phyloP scores from a whole-genome alignment of 129 eudicot species.

The Glebionis coronaria region DNA sequence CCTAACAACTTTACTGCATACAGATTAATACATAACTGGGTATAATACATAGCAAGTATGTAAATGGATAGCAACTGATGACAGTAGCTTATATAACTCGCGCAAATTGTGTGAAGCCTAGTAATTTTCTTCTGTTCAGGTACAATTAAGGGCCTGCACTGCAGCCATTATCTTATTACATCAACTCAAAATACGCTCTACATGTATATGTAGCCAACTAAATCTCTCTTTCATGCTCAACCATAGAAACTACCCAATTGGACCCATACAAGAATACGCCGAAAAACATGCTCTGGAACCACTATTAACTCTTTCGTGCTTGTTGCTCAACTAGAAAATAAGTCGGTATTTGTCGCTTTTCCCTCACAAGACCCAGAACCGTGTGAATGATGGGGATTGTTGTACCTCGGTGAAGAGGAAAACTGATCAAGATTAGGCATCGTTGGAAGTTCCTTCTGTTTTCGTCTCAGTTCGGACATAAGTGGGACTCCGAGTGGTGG shows the following conservation, averaged over 20 bases:
- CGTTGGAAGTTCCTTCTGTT: constrained; percentile 41
- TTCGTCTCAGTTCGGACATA: constrained; percentile 66
- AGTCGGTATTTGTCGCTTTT: not conserved
- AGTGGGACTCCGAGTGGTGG: constrained; percentile 63
- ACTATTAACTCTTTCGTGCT: constrained; percentile 9
- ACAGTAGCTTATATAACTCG: too few relatives aligned
- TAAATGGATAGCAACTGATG: too few relatives aligned
- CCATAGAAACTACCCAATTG: constrained; percentile 12
- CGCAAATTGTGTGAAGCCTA: too few relatives aligned
- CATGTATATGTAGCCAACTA: constrained; percentile 12
- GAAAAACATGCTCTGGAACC: constrained; percentile 12
- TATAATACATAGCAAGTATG: too few relatives aligned
- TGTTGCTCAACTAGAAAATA: constrained; percentile 23
- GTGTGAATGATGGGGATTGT: constrained; percentile 1
- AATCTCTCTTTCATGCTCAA: constrained; percentile 8
- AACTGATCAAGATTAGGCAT: constrained; percentile 19
- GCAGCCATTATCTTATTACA: constrained; percentile 25
- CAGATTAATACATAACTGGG: too few relatives aligned
- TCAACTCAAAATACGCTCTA: constrained; percentile 18
- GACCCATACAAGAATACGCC: constrained; percentile 19
- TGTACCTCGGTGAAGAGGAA: not conserved
- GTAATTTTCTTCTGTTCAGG: not conserved
- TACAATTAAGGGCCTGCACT: constrained; percentile 15
- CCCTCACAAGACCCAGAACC: not conserved
- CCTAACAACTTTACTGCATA: too few relatives aligned